Evolutionary conservation across 2,329 filamentous ascomycete species (phyloP).

Genomic region (Hymenoscyphus fructigenus): DNA sequence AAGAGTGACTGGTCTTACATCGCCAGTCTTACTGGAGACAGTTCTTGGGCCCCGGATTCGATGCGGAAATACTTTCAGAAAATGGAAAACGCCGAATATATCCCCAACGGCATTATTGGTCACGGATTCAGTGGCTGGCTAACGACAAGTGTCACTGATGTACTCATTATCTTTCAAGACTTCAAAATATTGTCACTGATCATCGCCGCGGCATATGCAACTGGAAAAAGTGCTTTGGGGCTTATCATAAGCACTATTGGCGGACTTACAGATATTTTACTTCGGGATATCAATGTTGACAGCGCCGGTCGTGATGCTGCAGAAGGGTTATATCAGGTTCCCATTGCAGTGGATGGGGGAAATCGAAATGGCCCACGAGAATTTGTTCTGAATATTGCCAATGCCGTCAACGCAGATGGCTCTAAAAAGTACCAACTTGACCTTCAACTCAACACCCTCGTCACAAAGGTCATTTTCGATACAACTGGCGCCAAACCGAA

Average conservation of each 20-base stretch:
- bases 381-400: conserved; percentile 28
- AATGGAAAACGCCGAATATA: conserved; percentile 16
- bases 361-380: conserved; percentile 27
- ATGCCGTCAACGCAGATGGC: conserved; percentile 25
- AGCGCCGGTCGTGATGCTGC: conserved; percentile 19
- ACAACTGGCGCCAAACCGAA: conserved; percentile 27
- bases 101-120: conserved; percentile 16
- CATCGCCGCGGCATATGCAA: conserved; percentile 21
- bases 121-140: conserved; percentile 17
- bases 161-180: conserved; percentile 13
- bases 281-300: conserved; percentile 29
- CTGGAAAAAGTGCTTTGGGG: conserved; percentile 17
- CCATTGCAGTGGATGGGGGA: conserved; percentile 22
- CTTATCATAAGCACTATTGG: conserved; percentile 11
- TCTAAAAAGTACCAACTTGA: conserved; percentile 23
- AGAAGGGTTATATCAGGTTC: conserved; percentile 28
- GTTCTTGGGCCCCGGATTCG: conserved; percentile 15
- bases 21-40: conserved; percentile 19
- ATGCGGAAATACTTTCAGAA: conserved; percentile 17
- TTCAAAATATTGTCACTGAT: conserved; percentile 21
- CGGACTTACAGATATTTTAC: conserved; percentile 16
- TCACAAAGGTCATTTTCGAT: conserved; percentile 43
- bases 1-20: conserved; percentile 23
- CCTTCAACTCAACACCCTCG: conserved; percentile 30
- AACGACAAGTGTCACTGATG: conserved; percentile 9